These are phyloP conservation scores for Tetracladium marchalianum DNA, from an alignment of 495 filamentous ascomycete genomes.

Conservation along the genomic window DNA sequence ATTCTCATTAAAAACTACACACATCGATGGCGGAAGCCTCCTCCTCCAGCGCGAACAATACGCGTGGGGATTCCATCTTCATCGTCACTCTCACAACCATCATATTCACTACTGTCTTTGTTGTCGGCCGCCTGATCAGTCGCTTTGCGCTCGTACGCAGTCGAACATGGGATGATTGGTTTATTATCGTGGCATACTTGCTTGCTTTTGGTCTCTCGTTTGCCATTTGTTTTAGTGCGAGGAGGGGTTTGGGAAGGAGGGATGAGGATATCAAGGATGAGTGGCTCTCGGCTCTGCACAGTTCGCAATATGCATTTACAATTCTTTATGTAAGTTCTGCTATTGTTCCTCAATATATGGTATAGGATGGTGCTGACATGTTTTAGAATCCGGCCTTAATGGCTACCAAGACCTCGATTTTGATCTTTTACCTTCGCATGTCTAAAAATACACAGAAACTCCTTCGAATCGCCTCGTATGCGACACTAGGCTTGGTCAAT, in stretches of 20 bases:
- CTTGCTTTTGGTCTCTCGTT: conserved; percentile 70
- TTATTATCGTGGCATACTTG: conserved; percentile 74
- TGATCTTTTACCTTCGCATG: conserved; percentile 43
- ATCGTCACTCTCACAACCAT: conserved; percentile 65
- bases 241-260: conserved; percentile 68
- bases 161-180: conserved; percentile 68
- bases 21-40: no score
- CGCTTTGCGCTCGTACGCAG: conserved; percentile 62
- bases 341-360: not conserved
- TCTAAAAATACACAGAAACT: conserved; percentile 14
- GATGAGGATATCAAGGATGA: conserved; percentile 44
- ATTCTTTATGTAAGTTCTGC: conserved; percentile 19
- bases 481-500: conserved; percentile 19
- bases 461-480: conserved; percentile 19
- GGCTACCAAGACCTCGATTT: conserved; percentile 84
- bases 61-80: conserved; percentile 55
- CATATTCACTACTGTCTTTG: conserved; percentile 57
- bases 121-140: conserved; percentile 60
- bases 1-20: no score
- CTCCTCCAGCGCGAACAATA: not conserved
- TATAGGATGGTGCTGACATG: conserved; percentile 4
- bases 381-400: conserved; percentile 77
- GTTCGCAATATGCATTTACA: conserved; percentile 19
- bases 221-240: conserved; percentile 62
- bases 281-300: conserved; percentile 5